Conservation (phyloP, 2,329 filamentous ascomycete genomes). For the Biscogniauxia sp. region DNA sequence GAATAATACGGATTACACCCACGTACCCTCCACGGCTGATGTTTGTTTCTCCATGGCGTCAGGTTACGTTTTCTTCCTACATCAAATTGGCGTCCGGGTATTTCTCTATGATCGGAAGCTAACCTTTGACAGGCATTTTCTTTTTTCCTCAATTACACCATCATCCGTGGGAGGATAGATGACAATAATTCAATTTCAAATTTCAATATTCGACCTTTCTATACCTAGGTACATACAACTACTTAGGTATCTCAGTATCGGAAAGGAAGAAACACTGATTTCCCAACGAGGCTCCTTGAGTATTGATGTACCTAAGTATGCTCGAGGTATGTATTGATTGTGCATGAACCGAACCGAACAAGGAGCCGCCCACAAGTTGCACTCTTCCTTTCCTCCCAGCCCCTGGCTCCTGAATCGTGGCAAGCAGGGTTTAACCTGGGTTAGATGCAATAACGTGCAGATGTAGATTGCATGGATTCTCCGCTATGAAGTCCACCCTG, state of each 20-base stretch:
- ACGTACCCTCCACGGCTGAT: background rate
- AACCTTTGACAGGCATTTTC: no score
- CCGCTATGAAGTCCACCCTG: background rate
- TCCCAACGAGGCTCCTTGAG: no score
- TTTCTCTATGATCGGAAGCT: background rate
- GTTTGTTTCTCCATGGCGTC: background rate
- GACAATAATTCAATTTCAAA: no score
- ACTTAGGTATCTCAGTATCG: no score
- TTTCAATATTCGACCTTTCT: no score
- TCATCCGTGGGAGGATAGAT: no score
- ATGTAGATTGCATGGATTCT: background rate
- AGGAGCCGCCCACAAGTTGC: background rate
- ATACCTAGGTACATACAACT: no score
- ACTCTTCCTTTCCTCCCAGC: background rate
- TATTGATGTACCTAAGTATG: no score
- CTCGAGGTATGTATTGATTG: background rate
- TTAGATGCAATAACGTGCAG: background rate
- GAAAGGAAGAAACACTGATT: no score
- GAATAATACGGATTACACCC: no score
- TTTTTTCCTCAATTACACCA: no score
- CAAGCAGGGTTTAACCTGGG: background rate
- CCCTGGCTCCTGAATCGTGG: background rate
- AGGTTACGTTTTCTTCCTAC: background rate
- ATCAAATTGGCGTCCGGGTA: no score
- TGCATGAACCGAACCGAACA: background rate